A percentile compares a stretch with the other conserved stretches of the same genome.
These are phyloP conservation scores for Colletotrichum sp. DNA, from an alignment of 2,329 filamentous ascomycete genomes.

Conservation along the genomic window DNA sequence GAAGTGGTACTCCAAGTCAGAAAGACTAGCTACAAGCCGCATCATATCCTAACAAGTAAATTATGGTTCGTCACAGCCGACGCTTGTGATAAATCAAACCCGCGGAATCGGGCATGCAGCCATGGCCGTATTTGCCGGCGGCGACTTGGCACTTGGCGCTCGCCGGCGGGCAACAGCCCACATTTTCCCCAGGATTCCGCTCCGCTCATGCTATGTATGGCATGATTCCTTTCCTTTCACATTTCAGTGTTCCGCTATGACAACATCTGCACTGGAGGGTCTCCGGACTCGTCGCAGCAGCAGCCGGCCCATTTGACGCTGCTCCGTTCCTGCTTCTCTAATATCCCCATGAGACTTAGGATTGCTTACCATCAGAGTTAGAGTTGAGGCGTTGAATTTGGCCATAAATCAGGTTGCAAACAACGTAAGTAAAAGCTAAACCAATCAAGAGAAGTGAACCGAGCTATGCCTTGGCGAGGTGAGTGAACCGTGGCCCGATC, in stretches of 20 bases:
- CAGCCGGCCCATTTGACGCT: neutral
- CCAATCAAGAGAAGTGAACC: rapidly evolving
- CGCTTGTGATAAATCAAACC: neutral
- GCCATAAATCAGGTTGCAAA: neutral
- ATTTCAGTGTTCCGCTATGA: no score
- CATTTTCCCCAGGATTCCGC: neutral
- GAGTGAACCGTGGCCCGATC: neutral
- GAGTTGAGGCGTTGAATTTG: neutral
- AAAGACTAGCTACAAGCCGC: neutral
- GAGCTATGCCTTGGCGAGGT: neutral
- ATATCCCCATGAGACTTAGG: rapidly evolving
- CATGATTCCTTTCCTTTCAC: no score
- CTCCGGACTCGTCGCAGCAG: neutral
- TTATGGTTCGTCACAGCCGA: neutral
- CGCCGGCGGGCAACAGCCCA: neutral
- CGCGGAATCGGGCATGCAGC: neutral
- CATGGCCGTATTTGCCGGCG: neutral
- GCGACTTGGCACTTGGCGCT: neutral
- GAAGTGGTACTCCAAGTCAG: neutral
- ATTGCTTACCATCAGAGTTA: neutral
- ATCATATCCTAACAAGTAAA: rapidly evolving
- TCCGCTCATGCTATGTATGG: neutral
- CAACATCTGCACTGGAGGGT: rapidly evolving
- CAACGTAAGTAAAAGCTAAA: neutral
- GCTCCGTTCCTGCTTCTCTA: neutral